These are phyloP conservation scores for Talaromyces sp. DNA, from an alignment of 2,329 filamentous ascomycete species.

Conservation along the genomic window DNA sequence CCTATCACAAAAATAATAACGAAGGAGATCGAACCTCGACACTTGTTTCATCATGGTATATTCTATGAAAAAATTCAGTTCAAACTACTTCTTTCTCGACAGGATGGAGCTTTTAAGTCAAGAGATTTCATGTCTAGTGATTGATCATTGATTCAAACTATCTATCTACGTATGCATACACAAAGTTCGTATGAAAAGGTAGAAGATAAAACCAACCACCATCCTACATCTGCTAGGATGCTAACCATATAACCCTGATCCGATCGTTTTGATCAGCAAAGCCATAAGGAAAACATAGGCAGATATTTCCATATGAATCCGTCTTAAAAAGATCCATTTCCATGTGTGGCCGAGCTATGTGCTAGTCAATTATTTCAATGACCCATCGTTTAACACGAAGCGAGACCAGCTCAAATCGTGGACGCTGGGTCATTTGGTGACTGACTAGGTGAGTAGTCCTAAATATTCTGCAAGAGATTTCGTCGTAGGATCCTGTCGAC, in stretches of 20 bases:
- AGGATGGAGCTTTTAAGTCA: too few species aligned
- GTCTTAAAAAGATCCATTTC: neutral
- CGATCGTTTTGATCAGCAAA: neutral
- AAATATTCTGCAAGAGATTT: neutral
- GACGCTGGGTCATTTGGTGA: slow-evolving; percentile 2
- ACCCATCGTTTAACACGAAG: slow-evolving; percentile 6
- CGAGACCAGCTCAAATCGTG: slow-evolving; percentile 13
- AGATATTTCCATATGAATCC: neutral
- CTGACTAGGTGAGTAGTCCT: neutral
- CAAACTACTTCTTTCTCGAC: too few species aligned
- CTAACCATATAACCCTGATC: neutral
- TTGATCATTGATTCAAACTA: neutral
- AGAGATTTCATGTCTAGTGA: neutral
- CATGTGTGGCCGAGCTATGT: slow-evolving; percentile 3
- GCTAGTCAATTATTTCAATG: neutral
- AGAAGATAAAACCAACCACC: neutral
- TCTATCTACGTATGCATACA: neutral
- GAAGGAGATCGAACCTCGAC: too few species aligned
- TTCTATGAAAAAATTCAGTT: neutral
- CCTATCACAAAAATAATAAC: too few species aligned
- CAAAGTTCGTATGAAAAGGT: neutral
- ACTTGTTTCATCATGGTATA: neutral
- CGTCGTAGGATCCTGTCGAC: neutral
- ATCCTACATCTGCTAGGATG: slow-evolving; percentile 9
- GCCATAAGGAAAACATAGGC: slow-evolving; percentile 5